Evolutionary conservation across 1,139 yeast species (phyloP), one percentile per base, ranked within the genome.

Genomic region (Taphrina wiesneri): DNA sequence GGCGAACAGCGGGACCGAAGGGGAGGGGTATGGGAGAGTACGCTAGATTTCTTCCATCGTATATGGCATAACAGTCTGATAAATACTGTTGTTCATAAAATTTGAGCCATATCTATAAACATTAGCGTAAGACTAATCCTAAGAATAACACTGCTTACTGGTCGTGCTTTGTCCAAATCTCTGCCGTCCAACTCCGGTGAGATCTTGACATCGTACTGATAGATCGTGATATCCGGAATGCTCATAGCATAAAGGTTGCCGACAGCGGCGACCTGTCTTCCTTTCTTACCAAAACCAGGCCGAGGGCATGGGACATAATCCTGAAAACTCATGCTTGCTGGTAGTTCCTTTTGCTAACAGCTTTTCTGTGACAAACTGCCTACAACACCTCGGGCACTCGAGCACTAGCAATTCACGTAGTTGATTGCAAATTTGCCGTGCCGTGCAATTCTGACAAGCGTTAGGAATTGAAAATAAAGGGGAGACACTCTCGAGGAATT

Each of bases 121-220:
- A 21, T 28, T n/a, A 28, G 13, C 1, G 21, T n/a, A n/a, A 9
- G 23, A 41, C 1, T 46, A n/a, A 1, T n/a, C 25, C 15, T 15
- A 11, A 6, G 30, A 28, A 51, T 49, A n/a, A 11, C 43, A 13
- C 26, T 28, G 53, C 39, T 21, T 45, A 34, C 56, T 3, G 60
- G 34, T 28, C 52, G 25, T n/a, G 52, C 64, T 53, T 45, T 54
- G n/a, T 15, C 45, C 36, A 60, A 36, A 41, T 45, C 26, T n/a
- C 36, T 21, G 13, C 36, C n/a, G 13, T 39, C 47, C 23, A 54
- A 17, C 17, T 54, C 49, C 13, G 41, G 36, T 30, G 39, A 32
- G 32, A 51, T 36, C 39, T 54, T 46, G 51, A 67, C 67, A 56
- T 64, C 68, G 21, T 67, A 68, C 61, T 68, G 70, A 52, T 56